Evolutionary conservation across 768 basidiomycete species (phyloP).

Genomic region (Panaeolus papilionaceus): DNA sequence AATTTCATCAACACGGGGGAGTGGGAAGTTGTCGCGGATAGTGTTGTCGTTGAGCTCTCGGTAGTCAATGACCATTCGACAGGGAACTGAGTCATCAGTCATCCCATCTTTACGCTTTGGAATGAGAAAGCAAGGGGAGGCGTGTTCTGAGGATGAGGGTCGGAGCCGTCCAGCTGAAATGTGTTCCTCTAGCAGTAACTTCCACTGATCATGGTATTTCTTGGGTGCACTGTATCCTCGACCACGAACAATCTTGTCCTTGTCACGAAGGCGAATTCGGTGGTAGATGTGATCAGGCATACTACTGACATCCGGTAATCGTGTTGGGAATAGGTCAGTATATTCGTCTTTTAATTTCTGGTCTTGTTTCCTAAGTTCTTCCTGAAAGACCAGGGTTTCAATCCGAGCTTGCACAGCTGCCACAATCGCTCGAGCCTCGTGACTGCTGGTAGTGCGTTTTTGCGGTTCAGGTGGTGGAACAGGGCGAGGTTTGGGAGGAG

Average conservation of each 20-base stretch:
- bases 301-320: slow-evolving; percentile 18
- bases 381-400: slow-evolving; percentile 11
- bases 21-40: slow-evolving; percentile 27
- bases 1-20: slow-evolving; percentile 31
- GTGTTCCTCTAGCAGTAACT: too few relatives aligned
- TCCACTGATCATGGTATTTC: too few relatives aligned
- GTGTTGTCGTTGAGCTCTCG: slow-evolving; percentile 34
- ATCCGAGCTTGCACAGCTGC: slow-evolving; percentile 25
- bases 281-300: slow-evolving; percentile 21
- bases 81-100: slow-evolving; percentile 31
- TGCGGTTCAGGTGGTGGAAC: neutral
- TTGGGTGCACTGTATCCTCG: too few relatives aligned
- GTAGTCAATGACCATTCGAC: slow-evolving; percentile 39
- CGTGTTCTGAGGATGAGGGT: too few relatives aligned
- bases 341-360: slow-evolving; percentile 17
- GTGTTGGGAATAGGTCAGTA: slow-evolving; percentile 28
- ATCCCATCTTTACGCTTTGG: slow-evolving; percentile 25
- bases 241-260: slow-evolving; percentile 29
- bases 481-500: neutral
- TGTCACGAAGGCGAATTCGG: slow-evolving; percentile 31
- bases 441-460: too few relatives aligned
- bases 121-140: slow-evolving; percentile 24
- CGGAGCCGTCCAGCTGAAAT: too few relatives aligned
- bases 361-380: slow-evolving; percentile 8
- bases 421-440: slow-evolving; percentile 18